Evolutionary conservation across 78 protist species (phyloP), one percentile per base, ranked within the genome.

Genomic region (Dictyostelium citrinum): DNA sequence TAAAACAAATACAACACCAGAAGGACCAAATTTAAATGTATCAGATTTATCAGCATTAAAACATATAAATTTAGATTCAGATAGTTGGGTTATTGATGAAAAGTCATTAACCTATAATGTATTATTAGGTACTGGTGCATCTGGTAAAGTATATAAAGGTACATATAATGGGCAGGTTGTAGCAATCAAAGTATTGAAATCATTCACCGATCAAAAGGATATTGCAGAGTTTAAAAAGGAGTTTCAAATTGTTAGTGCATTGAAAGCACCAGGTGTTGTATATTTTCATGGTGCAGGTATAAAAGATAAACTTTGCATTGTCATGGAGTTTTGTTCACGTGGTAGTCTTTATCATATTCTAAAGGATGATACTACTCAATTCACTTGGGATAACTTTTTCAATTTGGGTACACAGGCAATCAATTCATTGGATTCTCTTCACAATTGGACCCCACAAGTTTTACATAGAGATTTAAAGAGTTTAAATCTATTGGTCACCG

Each of bases 191-290:
- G 91, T 93, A 1, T 88, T 93, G 75, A 90, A 90, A 76, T 58
- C 90, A 29, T 90, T 82, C 49, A 76, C 96, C 14, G 85, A 88
- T 77, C 45, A 27, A 24, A 79, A 81, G 58, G 96, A 92, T 80
- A 74, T 86, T 67, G 76, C 78, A 27, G 96, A 95, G 67, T 95
- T 95, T 90, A 81, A 83, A 80, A 84, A 95, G 45, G 96, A 95
- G 35, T 95, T 95, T 64, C 93, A 95, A 78, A 95, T 95, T 70
- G 91, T 92, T 43, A 92, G 96, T 77, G n/a, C 90, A 74, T 49
- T 93, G 2, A 83, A 55, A 29, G 75, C 90, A 71, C 84, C 83
- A 11, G 82, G 88, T 55, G 91, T 93, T 67, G 91, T 83, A 31
- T 45, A 83, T 64, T 83, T 93, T 41, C 72, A 64, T 67, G 96